Conservation (phyloP, 2,329 filamentous ascomycete genomes). For the Aureobasidium sp. region DNA sequence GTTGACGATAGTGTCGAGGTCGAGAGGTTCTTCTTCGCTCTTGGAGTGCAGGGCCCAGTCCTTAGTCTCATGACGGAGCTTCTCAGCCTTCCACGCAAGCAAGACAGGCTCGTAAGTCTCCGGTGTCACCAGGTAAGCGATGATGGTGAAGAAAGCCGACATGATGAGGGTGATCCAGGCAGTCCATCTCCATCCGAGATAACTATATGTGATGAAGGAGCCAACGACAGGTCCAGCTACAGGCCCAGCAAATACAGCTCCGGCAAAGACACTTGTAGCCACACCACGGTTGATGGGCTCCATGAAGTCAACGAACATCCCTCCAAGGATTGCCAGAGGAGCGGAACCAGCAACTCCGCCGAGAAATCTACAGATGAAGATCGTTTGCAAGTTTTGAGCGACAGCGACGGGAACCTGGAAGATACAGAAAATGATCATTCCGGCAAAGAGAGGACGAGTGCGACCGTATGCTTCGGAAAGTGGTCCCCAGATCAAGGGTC, state of each 20-base stretch:
- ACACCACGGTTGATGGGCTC: slow-evolving; percentile 30
- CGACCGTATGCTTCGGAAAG: slow-evolving; percentile 50
- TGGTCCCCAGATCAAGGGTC: slow-evolving; percentile 38
- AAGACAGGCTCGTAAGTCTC: slow-evolving; percentile 44
- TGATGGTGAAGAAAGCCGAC: slow-evolving; percentile 30
- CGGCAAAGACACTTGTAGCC: slow-evolving; percentile 24
- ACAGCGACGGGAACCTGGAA: slow-evolving; percentile 47
- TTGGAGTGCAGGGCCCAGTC: slow-evolving; percentile 41
- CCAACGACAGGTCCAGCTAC: slow-evolving; percentile 20
- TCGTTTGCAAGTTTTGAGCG: slow-evolving; percentile 43
- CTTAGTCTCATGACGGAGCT: slow-evolving; percentile 37
- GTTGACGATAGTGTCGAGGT: slow-evolving; percentile 3
- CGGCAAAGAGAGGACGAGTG: slow-evolving; percentile 39
- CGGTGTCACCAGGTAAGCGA: slow-evolving; percentile 37
- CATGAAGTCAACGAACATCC: slow-evolving; percentile 42
- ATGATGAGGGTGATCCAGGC: slow-evolving; percentile 26
- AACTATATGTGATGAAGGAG: slow-evolving; percentile 20
- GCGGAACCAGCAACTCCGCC: slow-evolving; percentile 42
- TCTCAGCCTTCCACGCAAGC: slow-evolving; percentile 37
- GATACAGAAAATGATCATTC: slow-evolving; percentile 41
- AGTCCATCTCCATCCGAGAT: slow-evolving; percentile 25
- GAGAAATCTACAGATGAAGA: slow-evolving; percentile 46
- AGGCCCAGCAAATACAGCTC: slow-evolving; percentile 24
- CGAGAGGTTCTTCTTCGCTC: slow-evolving; percentile 10
- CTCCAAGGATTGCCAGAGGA: slow-evolving; percentile 41